A percentile compares a stretch with the other conserved stretches of the same genome.
Conservation (phyloP, 2,329 filamentous ascomycete species). For the Beauveria varroae region DNA sequence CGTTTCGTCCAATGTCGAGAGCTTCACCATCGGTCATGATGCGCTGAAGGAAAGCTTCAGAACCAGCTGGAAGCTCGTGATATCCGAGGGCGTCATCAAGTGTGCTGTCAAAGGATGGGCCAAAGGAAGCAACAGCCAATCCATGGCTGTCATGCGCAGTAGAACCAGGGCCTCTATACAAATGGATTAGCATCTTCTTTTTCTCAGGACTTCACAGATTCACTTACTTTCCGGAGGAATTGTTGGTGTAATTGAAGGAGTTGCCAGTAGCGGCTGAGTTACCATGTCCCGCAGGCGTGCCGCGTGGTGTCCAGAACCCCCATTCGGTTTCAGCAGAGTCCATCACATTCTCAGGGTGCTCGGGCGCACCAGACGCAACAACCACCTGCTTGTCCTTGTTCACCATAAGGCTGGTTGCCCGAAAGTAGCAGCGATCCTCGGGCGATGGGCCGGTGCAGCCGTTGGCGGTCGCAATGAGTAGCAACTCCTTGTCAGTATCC, state of each 20-base stretch:
- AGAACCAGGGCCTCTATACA: not conserved
- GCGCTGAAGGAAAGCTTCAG: constrained; percentile 14
- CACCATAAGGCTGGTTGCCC: constrained; percentile 16
- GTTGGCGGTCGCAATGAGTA: constrained; percentile 20
- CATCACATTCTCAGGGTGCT: constrained; percentile 18
- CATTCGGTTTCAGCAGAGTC: constrained; percentile 18
- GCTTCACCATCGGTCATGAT: constrained; percentile 3
- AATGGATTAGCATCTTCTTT: not conserved
- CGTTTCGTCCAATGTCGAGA: not conserved
- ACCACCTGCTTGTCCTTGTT: constrained; percentile 13
- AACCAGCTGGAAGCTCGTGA: constrained; percentile 12
- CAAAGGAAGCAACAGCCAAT: constrained; percentile 20
- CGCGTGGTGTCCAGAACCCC: constrained; percentile 18
- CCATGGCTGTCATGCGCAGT: constrained; percentile 2
- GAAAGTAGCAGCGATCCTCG: constrained; percentile 24
- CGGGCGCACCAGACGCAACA: constrained; percentile 16
- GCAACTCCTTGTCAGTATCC: constrained; percentile 14
- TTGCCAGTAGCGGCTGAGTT: constrained; percentile 11
- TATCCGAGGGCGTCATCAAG: constrained; percentile 21
- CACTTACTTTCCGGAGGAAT: constrained; percentile 6
- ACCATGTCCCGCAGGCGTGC: not conserved
- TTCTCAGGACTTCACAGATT: not conserved
- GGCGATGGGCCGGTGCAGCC: constrained; percentile 21
- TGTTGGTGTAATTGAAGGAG: constrained; percentile 15
- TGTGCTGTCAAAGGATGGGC: constrained; percentile 20